Conservation (phyloP, 768 basidiomycete species). For the Cantharellus anzutake region DNA sequence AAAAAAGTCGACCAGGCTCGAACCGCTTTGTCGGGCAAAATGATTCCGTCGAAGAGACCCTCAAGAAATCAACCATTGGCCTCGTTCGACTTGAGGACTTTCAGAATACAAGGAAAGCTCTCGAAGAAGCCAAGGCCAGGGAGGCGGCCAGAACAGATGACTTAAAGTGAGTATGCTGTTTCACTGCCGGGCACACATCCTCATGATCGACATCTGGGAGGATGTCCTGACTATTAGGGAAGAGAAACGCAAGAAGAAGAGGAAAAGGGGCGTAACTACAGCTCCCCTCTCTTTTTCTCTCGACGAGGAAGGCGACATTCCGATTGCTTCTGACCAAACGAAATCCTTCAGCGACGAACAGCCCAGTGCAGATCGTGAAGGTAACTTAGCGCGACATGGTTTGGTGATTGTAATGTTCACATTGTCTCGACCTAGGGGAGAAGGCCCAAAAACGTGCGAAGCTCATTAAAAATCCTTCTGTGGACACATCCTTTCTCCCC, state of each 20-base stretch:
- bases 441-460: constrained; percentile 44
- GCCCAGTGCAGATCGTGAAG: too few species aligned
- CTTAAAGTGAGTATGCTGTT: constrained; percentile 50
- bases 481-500: constrained; percentile 95
- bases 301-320: constrained; percentile 46
- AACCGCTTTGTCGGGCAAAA: constrained; percentile 87
- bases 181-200: background rate
- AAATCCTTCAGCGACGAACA: too few species aligned
- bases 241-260: constrained; percentile 39
- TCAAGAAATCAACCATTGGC: constrained; percentile 84
- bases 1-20: constrained; percentile 73
- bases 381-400: too few species aligned
- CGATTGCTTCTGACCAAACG: background rate
- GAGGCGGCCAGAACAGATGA: constrained; percentile 74
- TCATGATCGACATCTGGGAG: background rate
- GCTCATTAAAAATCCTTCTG: constrained; percentile 85
- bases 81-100: constrained; percentile 86
- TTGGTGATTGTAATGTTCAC: background rate
- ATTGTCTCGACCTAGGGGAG: background rate
- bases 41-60: constrained; percentile 83
- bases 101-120: constrained; percentile 66
- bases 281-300: constrained; percentile 80
- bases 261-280: constrained; percentile 67
- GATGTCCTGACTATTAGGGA: constrained; percentile 7
- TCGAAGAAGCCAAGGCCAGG: constrained; percentile 81